Conservation (phyloP, 352 stramenopile genomes). For the Phytopythium litorale region DNA sequence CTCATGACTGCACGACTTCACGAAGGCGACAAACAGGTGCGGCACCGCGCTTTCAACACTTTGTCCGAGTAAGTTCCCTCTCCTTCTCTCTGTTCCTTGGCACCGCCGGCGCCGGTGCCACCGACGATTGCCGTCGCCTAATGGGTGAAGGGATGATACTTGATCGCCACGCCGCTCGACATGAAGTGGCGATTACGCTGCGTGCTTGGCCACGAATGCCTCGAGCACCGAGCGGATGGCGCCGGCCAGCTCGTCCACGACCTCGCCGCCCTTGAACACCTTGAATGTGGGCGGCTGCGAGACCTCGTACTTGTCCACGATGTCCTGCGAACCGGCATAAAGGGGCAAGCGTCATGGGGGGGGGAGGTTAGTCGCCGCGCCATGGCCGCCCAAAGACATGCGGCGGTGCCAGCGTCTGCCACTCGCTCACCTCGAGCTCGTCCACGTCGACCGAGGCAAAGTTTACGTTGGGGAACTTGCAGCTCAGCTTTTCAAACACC, state of each 20-base stretch:
- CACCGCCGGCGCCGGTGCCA: background rate
- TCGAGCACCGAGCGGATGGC: constrained; percentile 63
- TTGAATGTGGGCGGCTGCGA: constrained; percentile 92
- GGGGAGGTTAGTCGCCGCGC: background rate
- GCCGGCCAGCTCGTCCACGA: constrained; percentile 83
- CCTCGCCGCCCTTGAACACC: constrained; percentile 88
- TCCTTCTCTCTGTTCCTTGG: background rate
- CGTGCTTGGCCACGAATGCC: constrained; percentile 49
- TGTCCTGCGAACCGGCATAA: constrained; percentile 23
- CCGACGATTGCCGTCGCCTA: background rate
- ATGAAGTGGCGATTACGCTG: background rate
- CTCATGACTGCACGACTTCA: too few relatives aligned
- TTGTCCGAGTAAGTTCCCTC: background rate
- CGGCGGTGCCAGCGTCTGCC: background rate
- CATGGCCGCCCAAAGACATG: background rate
- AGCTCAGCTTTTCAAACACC: constrained; percentile 70
- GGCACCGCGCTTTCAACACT: constrained; percentile 3
- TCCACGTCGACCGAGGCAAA: too few relatives aligned
- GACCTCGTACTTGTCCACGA: constrained; percentile 67
- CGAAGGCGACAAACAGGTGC: background rate
- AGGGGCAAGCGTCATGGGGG: too few relatives aligned
- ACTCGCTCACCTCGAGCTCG: constrained; percentile 36
- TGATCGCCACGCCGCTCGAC: too few relatives aligned
- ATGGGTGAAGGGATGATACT: too few relatives aligned
- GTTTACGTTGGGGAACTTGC: too few relatives aligned